Percentiles rank a stretch among this genome's conserved stretches.
Evolutionary conservation across 352 stramenopile genomes (phyloP).

Genomic region (Pythium guiyangense): DNA sequence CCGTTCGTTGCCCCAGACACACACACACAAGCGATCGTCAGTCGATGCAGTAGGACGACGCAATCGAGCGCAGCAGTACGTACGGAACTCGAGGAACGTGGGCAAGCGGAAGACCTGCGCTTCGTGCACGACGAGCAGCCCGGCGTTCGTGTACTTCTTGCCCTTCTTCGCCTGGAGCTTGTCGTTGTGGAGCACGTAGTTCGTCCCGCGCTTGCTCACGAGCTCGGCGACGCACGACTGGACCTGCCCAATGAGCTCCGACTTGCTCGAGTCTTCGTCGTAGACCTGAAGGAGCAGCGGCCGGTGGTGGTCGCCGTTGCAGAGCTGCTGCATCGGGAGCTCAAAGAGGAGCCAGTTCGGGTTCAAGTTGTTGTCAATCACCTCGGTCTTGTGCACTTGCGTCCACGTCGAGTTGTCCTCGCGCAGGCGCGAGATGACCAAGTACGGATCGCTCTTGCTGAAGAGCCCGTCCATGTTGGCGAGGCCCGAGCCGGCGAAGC

Average conservation of each 20-base stretch:
- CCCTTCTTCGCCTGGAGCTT: conserved; percentile 53
- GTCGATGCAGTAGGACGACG: no score
- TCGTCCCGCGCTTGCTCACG: conserved; percentile 38
- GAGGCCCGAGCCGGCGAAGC: conserved; percentile 38
- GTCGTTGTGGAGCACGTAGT: conserved; percentile 54
- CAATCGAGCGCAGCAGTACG: no score
- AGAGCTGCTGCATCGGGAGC: conserved; percentile 62
- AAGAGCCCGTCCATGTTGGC: conserved; percentile 64
- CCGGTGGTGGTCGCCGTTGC: conserved; percentile 70
- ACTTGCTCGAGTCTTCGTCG: conserved; percentile 71
- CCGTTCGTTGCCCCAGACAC: no score
- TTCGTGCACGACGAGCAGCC: conserved; percentile 36
- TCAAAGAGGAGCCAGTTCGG: conserved; percentile 57
- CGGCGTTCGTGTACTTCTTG: conserved; percentile 70
- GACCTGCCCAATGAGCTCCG: conserved; percentile 67
- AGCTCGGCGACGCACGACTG: conserved; percentile 60
- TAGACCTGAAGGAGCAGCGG: conserved; percentile 74
- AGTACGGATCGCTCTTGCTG: conserved; percentile 57
- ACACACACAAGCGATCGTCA: no score
- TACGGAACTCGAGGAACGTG: conserved; percentile 44
- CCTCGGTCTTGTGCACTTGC: conserved; percentile 59
- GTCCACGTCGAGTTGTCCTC: conserved; percentile 53
- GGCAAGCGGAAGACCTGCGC: conserved; percentile 37
- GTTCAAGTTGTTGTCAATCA: conserved; percentile 72
- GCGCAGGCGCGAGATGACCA: conserved; percentile 48